A percentile compares a stretch with the other conserved stretches of the same genome.
Conservation (phyloP, 495 filamentous ascomycete genomes). For the Mycothermus thermophilus region DNA sequence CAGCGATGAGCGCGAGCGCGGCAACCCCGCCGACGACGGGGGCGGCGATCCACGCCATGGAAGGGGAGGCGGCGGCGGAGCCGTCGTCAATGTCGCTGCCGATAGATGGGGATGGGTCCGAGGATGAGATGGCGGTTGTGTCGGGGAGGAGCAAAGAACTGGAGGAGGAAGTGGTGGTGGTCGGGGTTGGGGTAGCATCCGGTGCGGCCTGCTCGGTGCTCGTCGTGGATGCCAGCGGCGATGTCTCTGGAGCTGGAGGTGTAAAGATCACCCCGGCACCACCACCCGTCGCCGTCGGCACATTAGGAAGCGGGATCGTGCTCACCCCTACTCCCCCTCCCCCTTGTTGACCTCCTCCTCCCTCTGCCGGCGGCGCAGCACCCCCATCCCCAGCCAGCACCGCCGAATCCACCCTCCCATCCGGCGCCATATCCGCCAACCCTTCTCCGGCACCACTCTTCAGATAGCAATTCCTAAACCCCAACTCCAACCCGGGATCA, state of each 20-base stretch:
- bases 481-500: slow-evolving; percentile 16
- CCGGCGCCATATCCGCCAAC: too few relatives aligned
- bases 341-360: too few relatives aligned
- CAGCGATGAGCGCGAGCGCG: slow-evolving; percentile 20
- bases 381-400: too few relatives aligned
- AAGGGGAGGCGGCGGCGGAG: slow-evolving; percentile 1
- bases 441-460: too few relatives aligned
- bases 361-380: too few relatives aligned
- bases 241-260: neutral
- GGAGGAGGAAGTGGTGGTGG: neutral
- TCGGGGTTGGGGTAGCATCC: neutral
- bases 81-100: slow-evolving; percentile 1
- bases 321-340: neutral
- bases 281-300: neutral
- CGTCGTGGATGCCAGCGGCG: too few relatives aligned
- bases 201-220: neutral
- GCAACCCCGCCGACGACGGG: slow-evolving; percentile 27
- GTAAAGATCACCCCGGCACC: neutral
- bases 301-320: neutral
- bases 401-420: too few relatives aligned
- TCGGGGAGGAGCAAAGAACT: neutral
- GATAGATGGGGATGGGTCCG: neutral
- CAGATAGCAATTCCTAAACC: slow-evolving; percentile 29
- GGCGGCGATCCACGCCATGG: slow-evolving; percentile 25
- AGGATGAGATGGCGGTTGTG: neutral